These are phyloP conservation scores for Colletotrichum paranaense DNA, from an alignment of 2,329 filamentous ascomycete genomes.

Conservation along the genomic window DNA sequence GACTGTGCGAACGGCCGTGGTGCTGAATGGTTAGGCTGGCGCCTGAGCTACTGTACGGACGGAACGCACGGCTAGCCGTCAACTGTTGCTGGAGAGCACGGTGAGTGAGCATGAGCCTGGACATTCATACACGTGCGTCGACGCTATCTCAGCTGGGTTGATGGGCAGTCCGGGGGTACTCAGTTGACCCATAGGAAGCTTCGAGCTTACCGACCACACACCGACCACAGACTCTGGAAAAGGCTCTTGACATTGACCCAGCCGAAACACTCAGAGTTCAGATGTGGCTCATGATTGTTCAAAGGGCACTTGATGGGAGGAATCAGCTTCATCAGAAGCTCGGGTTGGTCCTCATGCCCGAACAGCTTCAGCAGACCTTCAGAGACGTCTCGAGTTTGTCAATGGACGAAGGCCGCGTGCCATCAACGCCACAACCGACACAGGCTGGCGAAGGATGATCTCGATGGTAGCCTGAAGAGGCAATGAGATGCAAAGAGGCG, in stretches of 20 bases:
- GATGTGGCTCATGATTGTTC: background rate
- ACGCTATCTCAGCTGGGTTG: conserved; percentile 3
- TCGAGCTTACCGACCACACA: background rate
- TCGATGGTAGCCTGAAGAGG: conserved; percentile 22
- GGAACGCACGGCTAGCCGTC: conserved; percentile 34
- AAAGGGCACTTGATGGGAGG: background rate
- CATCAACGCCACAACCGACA: conserved; percentile 3
- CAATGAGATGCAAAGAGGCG: conserved; percentile 17
- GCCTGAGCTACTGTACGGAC: conserved; percentile 13
- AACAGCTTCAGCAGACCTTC: conserved; percentile 24
- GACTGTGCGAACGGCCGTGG: conserved; percentile 25
- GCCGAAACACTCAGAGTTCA: conserved; percentile 7
- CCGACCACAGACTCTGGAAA: conserved; percentile 13
- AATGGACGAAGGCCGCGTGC: background rate
- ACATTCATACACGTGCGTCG: background rate
- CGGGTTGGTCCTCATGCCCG: conserved; percentile 21
- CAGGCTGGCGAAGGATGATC: conserved; percentile 10
- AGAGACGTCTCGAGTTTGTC: conserved; percentile 23
- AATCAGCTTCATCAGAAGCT: conserved; percentile 26
- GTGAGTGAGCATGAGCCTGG: background rate
- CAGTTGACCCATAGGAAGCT: background rate
- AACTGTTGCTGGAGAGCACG: background rate
- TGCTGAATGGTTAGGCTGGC: conserved; percentile 12
- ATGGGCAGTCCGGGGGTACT: background rate
- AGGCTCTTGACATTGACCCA: background rate